These are phyloP conservation scores for Castanea sativa DNA, from an alignment of 306 rosid species.

Conservation along the genomic window DNA sequence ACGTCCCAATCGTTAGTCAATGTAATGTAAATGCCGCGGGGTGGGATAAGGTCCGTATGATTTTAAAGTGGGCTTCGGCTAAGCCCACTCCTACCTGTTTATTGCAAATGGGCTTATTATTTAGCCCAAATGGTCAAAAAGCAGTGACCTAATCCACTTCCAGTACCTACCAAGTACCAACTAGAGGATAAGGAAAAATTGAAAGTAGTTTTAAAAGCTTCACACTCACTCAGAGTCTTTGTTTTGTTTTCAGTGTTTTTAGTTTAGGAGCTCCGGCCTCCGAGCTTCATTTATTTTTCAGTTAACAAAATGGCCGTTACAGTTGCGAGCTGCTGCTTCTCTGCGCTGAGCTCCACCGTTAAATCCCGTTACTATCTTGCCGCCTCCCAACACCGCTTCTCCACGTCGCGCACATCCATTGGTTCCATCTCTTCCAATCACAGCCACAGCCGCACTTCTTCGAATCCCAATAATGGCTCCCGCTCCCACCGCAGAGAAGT, in stretches of 20 bases:
- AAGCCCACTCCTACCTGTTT: no score
- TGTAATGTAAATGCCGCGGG: no score
- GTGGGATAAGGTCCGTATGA: neutral
- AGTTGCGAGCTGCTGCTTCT: conserved; percentile 58
- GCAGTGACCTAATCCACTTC: conserved; percentile 12
- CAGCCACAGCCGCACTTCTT: conserved; percentile 17
- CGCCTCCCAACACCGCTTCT: conserved; percentile 14
- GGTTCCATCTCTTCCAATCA: conserved; percentile 21
- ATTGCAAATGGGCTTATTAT: no score
- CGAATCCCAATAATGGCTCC: conserved; percentile 23
- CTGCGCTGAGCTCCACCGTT: conserved; percentile 48
- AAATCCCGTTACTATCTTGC: conserved; percentile 42
- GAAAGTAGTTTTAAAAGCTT: neutral
- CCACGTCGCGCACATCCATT: conserved; percentile 26
- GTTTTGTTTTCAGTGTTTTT: no score
- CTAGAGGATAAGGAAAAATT: conserved; percentile 12
- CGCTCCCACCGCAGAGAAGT: conserved; percentile 34
- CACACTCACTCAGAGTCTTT: no score
- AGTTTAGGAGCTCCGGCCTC: no score
- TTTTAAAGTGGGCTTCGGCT: neutral
- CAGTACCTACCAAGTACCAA: no score
- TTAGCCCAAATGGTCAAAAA: neutral
- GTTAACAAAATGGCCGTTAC: conserved; percentile 56
- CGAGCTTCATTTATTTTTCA: no score
- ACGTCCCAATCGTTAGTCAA: no score